Evolutionary conservation across 345 rosid species (phyloP).

Genomic region (Murraya paniculata): DNA sequence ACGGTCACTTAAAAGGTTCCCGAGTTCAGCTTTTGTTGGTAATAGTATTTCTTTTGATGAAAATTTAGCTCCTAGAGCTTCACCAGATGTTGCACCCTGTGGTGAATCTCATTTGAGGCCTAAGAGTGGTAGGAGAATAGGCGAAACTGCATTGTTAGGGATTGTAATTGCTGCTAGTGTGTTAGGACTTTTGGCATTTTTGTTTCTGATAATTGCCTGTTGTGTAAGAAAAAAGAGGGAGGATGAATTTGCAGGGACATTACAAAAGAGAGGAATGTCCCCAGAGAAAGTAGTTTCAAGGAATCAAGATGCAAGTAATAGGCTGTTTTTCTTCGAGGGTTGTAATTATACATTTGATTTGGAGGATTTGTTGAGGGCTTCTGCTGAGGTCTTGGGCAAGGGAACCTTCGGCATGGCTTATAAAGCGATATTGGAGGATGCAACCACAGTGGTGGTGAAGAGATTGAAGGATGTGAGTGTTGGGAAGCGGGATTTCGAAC

Average conservation of each 20-base stretch:
- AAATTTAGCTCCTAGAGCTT: conserved; percentile 21
- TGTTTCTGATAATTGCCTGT: conserved; percentile 48
- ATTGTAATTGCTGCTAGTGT: conserved; percentile 46
- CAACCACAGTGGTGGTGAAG: conserved; percentile 82
- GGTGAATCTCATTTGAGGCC: conserved; percentile 20
- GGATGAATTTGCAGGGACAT: conserved; percentile 40
- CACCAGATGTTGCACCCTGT: conserved; percentile 35
- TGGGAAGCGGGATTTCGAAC: conserved; percentile 87
- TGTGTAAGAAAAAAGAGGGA: conserved; percentile 47
- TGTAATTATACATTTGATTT: conserved; percentile 84
- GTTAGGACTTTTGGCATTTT: conserved; percentile 42
- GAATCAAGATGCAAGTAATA: conserved; percentile 76
- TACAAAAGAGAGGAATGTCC: conserved; percentile 74
- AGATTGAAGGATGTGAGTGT: conserved; percentile 76
- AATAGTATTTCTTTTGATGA: conserved; percentile 45
- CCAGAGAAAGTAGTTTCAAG: conserved; percentile 78
- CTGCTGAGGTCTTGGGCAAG: conserved; percentile 96
- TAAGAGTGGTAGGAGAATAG: conserved; percentile 33
- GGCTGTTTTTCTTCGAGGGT: conserved; percentile 91
- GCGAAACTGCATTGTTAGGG: conserved; percentile 52
- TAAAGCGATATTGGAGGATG: conserved; percentile 75
- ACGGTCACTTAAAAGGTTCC: conserved; percentile 53
- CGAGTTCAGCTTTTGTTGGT: conserved; percentile 58
- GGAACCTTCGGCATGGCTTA: conserved; percentile 94
- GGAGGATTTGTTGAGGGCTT: conserved; percentile 95